Evolutionary conservation across 768 basidiomycete genomes (phyloP).

Genomic region (Tulasnella sp.): DNA sequence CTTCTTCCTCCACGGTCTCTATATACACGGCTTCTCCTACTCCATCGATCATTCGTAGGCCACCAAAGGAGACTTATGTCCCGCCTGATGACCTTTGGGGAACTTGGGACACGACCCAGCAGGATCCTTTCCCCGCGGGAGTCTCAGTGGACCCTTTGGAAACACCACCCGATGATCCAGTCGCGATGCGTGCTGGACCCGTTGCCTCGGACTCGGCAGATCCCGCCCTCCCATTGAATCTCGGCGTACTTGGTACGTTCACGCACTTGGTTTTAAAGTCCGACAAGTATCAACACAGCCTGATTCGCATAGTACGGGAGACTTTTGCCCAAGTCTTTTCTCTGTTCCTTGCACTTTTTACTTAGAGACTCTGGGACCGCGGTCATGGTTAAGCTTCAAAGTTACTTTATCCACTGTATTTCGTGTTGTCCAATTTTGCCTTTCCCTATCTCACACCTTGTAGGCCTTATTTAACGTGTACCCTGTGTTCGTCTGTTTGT

Average conservation of each 20-base stretch:
- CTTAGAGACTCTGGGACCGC: not conserved
- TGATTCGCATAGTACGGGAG: constrained; percentile 1
- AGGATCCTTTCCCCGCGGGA: constrained; percentile 28
- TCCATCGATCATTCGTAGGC: constrained; percentile 11
- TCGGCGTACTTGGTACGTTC: constrained; percentile 7
- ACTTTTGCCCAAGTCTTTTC: not conserved
- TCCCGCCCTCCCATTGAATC: constrained; percentile 1
- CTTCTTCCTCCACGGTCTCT: constrained; percentile 11
- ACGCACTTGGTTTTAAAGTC: not conserved
- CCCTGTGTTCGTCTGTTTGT: not conserved
- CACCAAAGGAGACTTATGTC: constrained; percentile 26
- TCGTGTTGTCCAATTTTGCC: not conserved
- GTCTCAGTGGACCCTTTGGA: constrained; percentile 10
- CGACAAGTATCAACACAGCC: constrained; percentile 9
- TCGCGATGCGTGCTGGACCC: constrained; percentile 9
- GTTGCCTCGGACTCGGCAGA: constrained; percentile 2
- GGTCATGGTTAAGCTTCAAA: not conserved
- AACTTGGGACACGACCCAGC: constrained; percentile 15
- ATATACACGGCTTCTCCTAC: constrained; percentile 8
- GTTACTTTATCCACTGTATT: not conserved
- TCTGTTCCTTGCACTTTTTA: not conserved
- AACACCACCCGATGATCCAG: not conserved
- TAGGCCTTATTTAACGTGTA: constrained; percentile 20
- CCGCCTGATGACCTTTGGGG: constrained; percentile 31
- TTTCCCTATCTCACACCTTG: not conserved